Conservation (phyloP, 257 asterid species). For the Scutellaria barbata region DNA sequence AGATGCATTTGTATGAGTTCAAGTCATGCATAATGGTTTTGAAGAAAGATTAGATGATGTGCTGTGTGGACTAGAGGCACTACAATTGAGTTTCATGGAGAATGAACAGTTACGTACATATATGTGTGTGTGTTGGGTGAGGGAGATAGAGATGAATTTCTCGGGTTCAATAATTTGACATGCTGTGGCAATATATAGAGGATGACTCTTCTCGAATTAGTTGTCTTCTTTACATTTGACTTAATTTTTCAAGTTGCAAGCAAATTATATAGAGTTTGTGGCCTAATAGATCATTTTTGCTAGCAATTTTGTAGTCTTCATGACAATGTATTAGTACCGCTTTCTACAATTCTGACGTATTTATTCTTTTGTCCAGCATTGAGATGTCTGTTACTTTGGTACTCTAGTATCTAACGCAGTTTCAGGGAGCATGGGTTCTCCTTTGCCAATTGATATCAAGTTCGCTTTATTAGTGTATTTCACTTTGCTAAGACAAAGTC, state of each 20-base stretch:
- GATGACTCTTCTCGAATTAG: constrained; percentile 1
- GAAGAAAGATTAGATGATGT: constrained; percentile 14
- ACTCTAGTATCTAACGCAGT: not conserved
- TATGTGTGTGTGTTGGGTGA: not conserved
- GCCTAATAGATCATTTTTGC: not conserved
- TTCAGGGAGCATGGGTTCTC: not conserved
- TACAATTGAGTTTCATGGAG: constrained; percentile 11
- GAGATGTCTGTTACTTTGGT: constrained; percentile 6
- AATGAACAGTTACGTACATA: not conserved
- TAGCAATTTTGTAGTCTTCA: not conserved
- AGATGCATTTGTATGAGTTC: constrained; percentile 6
- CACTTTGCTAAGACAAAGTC: constrained; percentile 14
- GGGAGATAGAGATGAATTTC: constrained; percentile 5
- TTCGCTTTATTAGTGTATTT: constrained; percentile 8
- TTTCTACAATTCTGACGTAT: not conserved
- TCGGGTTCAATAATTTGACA: constrained; percentile 12
- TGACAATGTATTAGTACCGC: not conserved
- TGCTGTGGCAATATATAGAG: not conserved
- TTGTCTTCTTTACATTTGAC: not conserved
- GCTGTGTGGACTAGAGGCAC: constrained; percentile 13
- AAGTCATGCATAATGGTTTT: constrained; percentile 13
- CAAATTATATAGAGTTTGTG: not conserved
- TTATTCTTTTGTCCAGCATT: not conserved
- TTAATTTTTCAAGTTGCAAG: not conserved
- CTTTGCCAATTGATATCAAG: constrained; percentile 6